phyloP scores from a whole-genome alignment of 2,329 filamentous ascomycete genomes.

The Emergomyces pasteurianus region DNA sequence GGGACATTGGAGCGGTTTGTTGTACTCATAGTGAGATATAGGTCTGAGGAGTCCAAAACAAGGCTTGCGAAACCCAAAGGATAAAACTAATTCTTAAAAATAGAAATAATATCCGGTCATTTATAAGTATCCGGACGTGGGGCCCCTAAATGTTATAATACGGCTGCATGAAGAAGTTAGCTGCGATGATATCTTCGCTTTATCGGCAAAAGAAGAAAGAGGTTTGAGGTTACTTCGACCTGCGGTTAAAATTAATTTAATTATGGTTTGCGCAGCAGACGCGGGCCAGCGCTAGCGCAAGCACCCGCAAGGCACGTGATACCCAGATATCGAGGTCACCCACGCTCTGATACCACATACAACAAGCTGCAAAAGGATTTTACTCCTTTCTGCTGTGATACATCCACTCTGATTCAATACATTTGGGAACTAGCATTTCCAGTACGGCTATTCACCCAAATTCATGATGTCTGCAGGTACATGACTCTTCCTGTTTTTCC shows the following conservation, averaged over 20 bases:
- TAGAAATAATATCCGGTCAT: not conserved
- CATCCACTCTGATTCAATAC: not conserved
- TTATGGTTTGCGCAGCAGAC: not conserved
- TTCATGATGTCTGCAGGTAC: conserved; percentile 1
- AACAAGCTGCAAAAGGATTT: not conserved
- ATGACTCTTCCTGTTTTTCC: not conserved
- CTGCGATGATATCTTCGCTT: not conserved
- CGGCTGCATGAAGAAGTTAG: not conserved
- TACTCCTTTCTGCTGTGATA: not conserved
- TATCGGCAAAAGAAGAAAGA: not conserved
- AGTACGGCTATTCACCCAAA: too few relatives aligned
- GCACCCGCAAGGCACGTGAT: not conserved
- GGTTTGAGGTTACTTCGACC: not conserved
- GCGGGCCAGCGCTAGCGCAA: not conserved
- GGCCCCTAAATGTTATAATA: not conserved
- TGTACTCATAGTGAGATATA: conserved; percentile 23
- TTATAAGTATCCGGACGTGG: not conserved
- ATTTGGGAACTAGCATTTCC: too few relatives aligned
- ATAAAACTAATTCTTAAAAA: not conserved
- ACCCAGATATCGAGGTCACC: not conserved
- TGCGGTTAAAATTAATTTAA: too few relatives aligned
- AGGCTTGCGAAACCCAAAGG: not conserved
- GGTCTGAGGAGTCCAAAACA: too few relatives aligned
- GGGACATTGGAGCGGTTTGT: conserved; percentile 45
- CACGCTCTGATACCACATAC: not conserved